Evolutionary conservation across 805 yeast genomes (phyloP).

Genomic region (Danielozyma ontarioensis): DNA sequence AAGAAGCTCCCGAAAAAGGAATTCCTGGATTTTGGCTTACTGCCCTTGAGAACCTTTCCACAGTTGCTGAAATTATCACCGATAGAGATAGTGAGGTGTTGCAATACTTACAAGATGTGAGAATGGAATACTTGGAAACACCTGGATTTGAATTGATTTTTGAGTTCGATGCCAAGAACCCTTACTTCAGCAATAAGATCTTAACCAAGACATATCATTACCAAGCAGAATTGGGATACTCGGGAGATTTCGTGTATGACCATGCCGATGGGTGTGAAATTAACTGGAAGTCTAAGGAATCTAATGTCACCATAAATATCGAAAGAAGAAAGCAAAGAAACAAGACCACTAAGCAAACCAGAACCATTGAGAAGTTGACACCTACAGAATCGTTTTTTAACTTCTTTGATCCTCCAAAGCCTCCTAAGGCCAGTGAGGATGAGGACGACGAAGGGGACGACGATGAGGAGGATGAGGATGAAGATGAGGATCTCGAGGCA

Average conservation of each 20-base stretch:
- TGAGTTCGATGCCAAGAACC: slow-evolving; percentile 67
- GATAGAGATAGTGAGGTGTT: slow-evolving; percentile 88
- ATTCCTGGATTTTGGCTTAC: slow-evolving; percentile 97
- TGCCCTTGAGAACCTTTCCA: slow-evolving; percentile 80
- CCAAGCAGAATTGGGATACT: slow-evolving; percentile 88
- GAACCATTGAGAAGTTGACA: slow-evolving; percentile 89
- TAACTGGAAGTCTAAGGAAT: slow-evolving; percentile 75
- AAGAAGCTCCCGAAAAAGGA: slow-evolving; percentile 49
- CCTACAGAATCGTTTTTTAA: slow-evolving; percentile 95
- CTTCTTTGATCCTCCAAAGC: slow-evolving; percentile 90
- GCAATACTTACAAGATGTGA: slow-evolving; percentile 60
- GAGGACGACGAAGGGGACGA: slow-evolving; percentile 51
- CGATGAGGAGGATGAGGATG: slow-evolving; percentile 40
- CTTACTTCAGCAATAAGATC: slow-evolving; percentile 66
- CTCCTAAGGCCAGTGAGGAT: slow-evolving; percentile 44
- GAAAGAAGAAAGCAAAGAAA: slow-evolving; percentile 97
- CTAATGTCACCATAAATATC: slow-evolving; percentile 77
- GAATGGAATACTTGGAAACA: slow-evolving; percentile 69
- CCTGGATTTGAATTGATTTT: slow-evolving; percentile 90
- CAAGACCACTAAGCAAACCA: slow-evolving; percentile 91
- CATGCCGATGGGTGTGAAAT: slow-evolving; percentile 90
- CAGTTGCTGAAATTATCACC: slow-evolving; percentile 77
- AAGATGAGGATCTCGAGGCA: slow-evolving; percentile 60
- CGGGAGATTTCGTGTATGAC: slow-evolving; percentile 95
- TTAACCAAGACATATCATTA: slow-evolving; percentile 87